Percentiles rank a stretch among this genome's conserved stretches.
Evolutionary conservation across 2,329 filamentous ascomycete genomes (phyloP).

Genomic region (Alternaria brassicicola): DNA sequence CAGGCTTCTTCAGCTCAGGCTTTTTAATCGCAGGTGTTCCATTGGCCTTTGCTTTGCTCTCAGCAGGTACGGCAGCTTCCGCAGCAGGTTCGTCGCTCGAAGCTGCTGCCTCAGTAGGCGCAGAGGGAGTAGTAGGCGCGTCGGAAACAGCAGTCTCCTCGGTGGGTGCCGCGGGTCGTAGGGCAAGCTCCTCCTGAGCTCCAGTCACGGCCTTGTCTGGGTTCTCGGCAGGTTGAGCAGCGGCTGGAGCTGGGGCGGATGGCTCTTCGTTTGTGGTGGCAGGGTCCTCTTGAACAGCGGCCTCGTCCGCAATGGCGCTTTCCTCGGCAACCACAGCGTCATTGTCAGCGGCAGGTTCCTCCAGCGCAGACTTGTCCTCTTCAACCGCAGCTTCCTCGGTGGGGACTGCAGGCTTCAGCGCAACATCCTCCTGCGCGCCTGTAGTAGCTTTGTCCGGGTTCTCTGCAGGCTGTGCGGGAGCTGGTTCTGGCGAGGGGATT

Average conservation of each 20-base stretch:
- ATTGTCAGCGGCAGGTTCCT: slow-evolving; percentile 27
- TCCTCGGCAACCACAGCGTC: slow-evolving; percentile 16
- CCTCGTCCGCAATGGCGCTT: slow-evolving; percentile 23
- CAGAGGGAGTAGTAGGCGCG: slow-evolving; percentile 17
- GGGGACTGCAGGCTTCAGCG: slow-evolving; percentile 50
- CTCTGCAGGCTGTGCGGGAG: slow-evolving; percentile 20
- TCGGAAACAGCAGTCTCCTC: slow-evolving; percentile 45
- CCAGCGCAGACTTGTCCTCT: slow-evolving; percentile 31
- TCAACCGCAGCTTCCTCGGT: slow-evolving; percentile 46
- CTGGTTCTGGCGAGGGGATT: background rate
- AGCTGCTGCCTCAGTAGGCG: slow-evolving; percentile 46
- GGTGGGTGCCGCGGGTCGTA: slow-evolving; percentile 51
- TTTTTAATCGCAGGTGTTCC: slow-evolving; percentile 11
- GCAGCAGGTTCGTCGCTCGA: background rate
- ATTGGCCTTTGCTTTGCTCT: slow-evolving; percentile 25
- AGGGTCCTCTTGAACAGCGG: background rate
- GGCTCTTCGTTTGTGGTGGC: background rate
- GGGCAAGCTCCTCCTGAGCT: slow-evolving; percentile 50
- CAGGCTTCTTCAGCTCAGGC: slow-evolving; percentile 39
- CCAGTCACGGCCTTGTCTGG: slow-evolving; percentile 54
- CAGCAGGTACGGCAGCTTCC: background rate
- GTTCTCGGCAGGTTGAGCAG: slow-evolving; percentile 35
- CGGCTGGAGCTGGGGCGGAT: background rate
- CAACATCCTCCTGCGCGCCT: slow-evolving; percentile 50
- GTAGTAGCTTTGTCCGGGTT: slow-evolving; percentile 55